phyloP scores from a whole-genome alignment of 306 rosid genomes.

The Casuarina equisetifolia region DNA sequence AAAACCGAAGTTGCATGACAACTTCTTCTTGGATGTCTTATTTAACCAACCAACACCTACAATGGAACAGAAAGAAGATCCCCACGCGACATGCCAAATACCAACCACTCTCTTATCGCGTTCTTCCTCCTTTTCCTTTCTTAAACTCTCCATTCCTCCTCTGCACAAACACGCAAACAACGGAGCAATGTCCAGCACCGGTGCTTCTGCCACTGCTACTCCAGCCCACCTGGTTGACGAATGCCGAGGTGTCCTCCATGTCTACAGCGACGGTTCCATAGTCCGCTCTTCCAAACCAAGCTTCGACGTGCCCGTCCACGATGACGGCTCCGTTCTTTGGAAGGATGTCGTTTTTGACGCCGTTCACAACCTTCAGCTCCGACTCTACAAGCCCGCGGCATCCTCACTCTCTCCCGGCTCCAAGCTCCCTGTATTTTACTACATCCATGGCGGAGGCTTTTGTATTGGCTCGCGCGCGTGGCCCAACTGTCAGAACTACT shows the following conservation, averaged over 20 bases:
- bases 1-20: too few species aligned
- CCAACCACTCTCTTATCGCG: background rate
- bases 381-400: slow-evolving; percentile 67
- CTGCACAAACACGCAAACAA: background rate
- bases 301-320: slow-evolving; percentile 47
- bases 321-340: slow-evolving; percentile 68
- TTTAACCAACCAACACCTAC: too few species aligned
- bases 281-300: slow-evolving; percentile 54
- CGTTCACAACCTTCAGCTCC: slow-evolving; percentile 51
- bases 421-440: slow-evolving; percentile 63
- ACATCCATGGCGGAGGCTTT: slow-evolving; percentile 92
- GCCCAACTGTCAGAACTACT: slow-evolving; percentile 86
- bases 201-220: slow-evolving; percentile 2
- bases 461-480: slow-evolving; percentile 92
- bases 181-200: slow-evolving; percentile 8
- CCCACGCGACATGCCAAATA: too few species aligned
- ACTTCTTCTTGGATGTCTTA: too few species aligned
- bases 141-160: background rate
- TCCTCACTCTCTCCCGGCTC: slow-evolving; percentile 15
- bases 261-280: slow-evolving; percentile 72
- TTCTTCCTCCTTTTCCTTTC: background rate
- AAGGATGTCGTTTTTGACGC: slow-evolving; percentile 68
- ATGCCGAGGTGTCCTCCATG: slow-evolving; percentile 80
- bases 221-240: slow-evolving; percentile 50
- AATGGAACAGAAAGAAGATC: too few species aligned